Conservation (phyloP, 371 early-diverging fungal species). For the Catenaria anguillulae region DNA sequence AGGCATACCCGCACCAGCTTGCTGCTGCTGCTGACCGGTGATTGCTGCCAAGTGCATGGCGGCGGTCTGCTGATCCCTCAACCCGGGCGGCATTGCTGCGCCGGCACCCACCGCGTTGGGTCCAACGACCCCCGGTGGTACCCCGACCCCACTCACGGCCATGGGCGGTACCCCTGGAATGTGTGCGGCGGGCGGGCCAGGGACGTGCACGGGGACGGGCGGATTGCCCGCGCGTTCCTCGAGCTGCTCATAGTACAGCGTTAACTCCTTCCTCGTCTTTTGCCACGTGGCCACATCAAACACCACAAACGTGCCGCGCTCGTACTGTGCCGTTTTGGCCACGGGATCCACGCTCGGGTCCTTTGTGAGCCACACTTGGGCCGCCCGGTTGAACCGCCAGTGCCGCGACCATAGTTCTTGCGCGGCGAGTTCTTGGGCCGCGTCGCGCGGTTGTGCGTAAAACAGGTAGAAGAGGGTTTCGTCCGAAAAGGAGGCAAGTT, state of each 20-base stretch:
- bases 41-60: too few species aligned
- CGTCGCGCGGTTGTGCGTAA: conserved; percentile 76
- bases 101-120: too few species aligned
- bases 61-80: too few species aligned
- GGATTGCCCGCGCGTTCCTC: conserved; percentile 42
- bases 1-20: too few species aligned
- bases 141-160: too few species aligned
- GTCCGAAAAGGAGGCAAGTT: conserved; percentile 54
- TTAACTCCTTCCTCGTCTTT: conserved; percentile 62
- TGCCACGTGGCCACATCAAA: conserved; percentile 74
- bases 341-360: conserved; percentile 16
- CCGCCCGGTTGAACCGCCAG: conserved; percentile 84
- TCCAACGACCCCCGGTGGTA: too few species aligned
- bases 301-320: conserved; percentile 64
- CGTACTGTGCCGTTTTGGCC: conserved; percentile 21
- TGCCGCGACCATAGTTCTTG: conserved; percentile 71
- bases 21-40: too few species aligned
- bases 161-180: too few species aligned
- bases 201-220: too few species aligned
- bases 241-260: conserved; percentile 60
- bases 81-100: too few species aligned
- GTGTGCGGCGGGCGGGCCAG: too few species aligned
- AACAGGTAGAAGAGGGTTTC: conserved; percentile 92
- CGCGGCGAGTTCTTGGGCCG: conserved; percentile 81
- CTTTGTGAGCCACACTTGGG: conserved; percentile 68